Evolutionary conservation across 306 rosid species (phyloP), one percentile per base, ranked within the genome.

Genomic region (Chamaecrista fasciculata): DNA sequence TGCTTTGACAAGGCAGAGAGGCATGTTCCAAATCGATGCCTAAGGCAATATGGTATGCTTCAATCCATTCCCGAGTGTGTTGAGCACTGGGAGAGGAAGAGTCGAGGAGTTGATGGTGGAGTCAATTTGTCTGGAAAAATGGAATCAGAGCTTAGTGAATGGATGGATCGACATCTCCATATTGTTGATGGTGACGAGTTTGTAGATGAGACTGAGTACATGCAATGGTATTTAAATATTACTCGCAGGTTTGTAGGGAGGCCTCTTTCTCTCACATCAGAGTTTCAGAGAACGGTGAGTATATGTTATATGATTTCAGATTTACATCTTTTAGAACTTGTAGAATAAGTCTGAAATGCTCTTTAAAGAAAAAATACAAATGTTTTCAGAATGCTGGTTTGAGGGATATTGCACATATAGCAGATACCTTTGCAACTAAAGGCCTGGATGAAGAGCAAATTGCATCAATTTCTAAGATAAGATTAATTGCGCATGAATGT

Each of bases 241-340:
- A 58, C 63, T 16, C 63, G 42, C 43, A 58, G 43, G 20, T 58
- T 58, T 58, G 43, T 58, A 6, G 63, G 43, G 37, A 31, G 63
- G 43, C 63, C 63, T 58, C 29, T 58, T 31, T 58, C 63, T 58
- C 63, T 58, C 63, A 29, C 63, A n/a, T 58, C 43, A 3, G 63
- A 58, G 63, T 58, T 58, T 31, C 63, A 58, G 36, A 58, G 63
- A 58, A 58, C 63, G 20, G 63, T 58, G 43, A 58, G 63, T 58
- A 31, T 8, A 29, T 16, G 9, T 58, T 5, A n/a, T 18, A 16
- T 16, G 63, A 16, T 29, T 31, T 31, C 34, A 19, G 25, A 31
- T 16, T 31, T 58, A 29, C 23, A 58, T 16, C 43, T 29, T 31
- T 8, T 8, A n/a, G 15, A 2, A 31, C 1, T 31, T 31, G 4